phyloP scores from a whole-genome alignment of 2,329 filamentous ascomycete genomes.

The Botrytis paeoniae region DNA sequence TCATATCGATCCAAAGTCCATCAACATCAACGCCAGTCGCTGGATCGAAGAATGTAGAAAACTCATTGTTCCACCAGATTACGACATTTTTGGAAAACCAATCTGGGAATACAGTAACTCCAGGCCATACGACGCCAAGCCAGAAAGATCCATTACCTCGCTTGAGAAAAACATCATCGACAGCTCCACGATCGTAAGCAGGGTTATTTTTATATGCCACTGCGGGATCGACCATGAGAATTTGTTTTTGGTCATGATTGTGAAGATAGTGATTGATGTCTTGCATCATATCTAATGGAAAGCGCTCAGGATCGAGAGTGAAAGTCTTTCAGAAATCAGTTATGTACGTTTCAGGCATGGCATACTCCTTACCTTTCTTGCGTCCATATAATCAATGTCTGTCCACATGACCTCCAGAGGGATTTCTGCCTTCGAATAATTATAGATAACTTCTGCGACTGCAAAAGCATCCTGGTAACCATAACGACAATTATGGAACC shows the following conservation, averaged over 20 bases:
- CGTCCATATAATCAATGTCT: slow-evolving; percentile 60
- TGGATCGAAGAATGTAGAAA: slow-evolving; percentile 61
- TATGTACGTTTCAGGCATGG: not conserved
- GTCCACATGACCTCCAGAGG: slow-evolving; percentile 70
- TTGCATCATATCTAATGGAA: slow-evolving; percentile 59
- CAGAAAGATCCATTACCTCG: slow-evolving; percentile 59
- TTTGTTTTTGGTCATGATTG: slow-evolving; percentile 63
- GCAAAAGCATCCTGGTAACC: slow-evolving; percentile 61
- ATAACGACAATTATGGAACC: slow-evolving; percentile 62
- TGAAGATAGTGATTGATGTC: slow-evolving; percentile 67
- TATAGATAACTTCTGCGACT: slow-evolving; percentile 64
- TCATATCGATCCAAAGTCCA: slow-evolving; percentile 74
- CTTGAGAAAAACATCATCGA: slow-evolving; percentile 48
- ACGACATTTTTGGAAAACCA: slow-evolving; percentile 68
- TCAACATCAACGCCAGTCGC: slow-evolving; percentile 70
- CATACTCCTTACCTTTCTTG: slow-evolving; percentile 41
- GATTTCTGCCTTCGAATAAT: slow-evolving; percentile 63
- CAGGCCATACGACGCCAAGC: slow-evolving; percentile 74
- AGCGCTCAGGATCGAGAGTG: slow-evolving; percentile 61
- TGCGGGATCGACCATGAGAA: slow-evolving; percentile 76
- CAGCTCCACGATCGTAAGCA: slow-evolving; percentile 51
- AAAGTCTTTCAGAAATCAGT: slow-evolving; percentile 46
- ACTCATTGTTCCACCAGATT: slow-evolving; percentile 68
- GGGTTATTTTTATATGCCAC: slow-evolving; percentile 51
- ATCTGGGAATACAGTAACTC: slow-evolving; percentile 69